Conservation (phyloP, 352 stramenopile genomes). For the Pythium chondricola region DNA sequence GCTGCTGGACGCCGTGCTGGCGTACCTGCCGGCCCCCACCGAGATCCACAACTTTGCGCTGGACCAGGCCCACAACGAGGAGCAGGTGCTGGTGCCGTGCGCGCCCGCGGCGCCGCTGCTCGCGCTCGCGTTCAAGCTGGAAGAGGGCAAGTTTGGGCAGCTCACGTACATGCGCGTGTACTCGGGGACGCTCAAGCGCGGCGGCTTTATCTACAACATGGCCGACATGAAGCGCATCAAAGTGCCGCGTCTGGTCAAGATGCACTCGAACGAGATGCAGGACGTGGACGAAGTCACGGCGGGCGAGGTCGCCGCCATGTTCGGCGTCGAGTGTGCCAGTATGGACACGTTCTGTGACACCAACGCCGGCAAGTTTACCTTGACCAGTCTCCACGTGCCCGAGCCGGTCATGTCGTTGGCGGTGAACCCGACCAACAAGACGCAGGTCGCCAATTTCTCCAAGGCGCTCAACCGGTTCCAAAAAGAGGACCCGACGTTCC, state of each 20-base stretch:
- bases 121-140: constrained; percentile 99
- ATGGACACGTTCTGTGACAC: constrained; percentile 97
- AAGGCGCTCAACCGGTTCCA: constrained; percentile 96
- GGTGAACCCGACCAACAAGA: constrained; percentile 94
- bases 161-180: constrained; percentile 98
- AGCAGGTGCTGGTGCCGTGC: constrained; percentile 83
- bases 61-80: constrained; percentile 91
- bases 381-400: constrained; percentile 98
- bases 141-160: constrained; percentile 98
- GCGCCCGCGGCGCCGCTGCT: constrained; percentile 89
- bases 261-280: constrained; percentile 99
- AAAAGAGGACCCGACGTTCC: constrained; percentile 98
- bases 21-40: constrained; percentile 94
- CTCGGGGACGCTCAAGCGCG: constrained; percentile 80
- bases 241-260: constrained; percentile 96
- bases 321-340: constrained; percentile 98
- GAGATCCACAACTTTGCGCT: constrained; percentile 96
- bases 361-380: constrained; percentile 86
- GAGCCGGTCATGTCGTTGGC: constrained; percentile 98
- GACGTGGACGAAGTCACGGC: constrained; percentile 93
- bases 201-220: constrained; percentile 87
- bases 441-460: constrained; percentile 93
- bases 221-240: constrained; percentile 92
- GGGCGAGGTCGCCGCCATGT: constrained; percentile 98
- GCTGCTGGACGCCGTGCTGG: constrained; percentile 96